These are phyloP conservation scores for Senna tora DNA, from an alignment of 306 rosid species.

Conservation along the genomic window DNA sequence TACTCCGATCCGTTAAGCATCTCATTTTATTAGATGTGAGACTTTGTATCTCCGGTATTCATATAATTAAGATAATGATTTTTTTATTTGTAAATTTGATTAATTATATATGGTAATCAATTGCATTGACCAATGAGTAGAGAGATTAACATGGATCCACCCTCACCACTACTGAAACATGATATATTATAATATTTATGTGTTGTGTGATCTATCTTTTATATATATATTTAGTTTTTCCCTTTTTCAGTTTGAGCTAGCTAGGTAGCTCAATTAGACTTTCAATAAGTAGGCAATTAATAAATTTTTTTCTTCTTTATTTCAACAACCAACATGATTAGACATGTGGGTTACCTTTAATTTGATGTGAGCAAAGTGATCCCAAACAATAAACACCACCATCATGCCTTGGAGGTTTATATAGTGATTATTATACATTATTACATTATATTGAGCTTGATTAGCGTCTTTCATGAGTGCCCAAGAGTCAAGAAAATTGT, in stretches of 20 bases:
- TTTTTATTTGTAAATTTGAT: conserved; percentile 13
- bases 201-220: neutral
- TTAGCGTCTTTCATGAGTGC: too few relatives aligned
- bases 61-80: too few relatives aligned
- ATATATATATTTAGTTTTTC: too few relatives aligned
- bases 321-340: conserved; percentile 92
- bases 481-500: too few relatives aligned
- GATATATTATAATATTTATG: conserved; percentile 20
- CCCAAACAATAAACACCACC: conserved; percentile 41
- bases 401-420: conserved; percentile 33
- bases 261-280: conserved; percentile 45
- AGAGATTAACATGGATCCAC: conserved; percentile 25
- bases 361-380: conserved; percentile 48
- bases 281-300: conserved; percentile 54
- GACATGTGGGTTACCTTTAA: conserved; percentile 82
- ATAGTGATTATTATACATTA: neutral
- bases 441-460: too few relatives aligned
- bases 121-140: conserved; percentile 34
- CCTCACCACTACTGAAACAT: conserved; percentile 27
- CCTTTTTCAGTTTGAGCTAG: conserved; percentile 36
- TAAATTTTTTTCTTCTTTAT: conserved; percentile 43
- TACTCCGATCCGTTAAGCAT: too few relatives aligned
- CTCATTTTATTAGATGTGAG: too few relatives aligned
- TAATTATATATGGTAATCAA: conserved; percentile 23
- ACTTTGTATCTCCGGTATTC: too few relatives aligned